Percentiles rank a stretch among this genome's conserved stretches.
Conservation (phyloP, 2,329 filamentous ascomycete species). For the Chrysoporthe puriensis region DNA sequence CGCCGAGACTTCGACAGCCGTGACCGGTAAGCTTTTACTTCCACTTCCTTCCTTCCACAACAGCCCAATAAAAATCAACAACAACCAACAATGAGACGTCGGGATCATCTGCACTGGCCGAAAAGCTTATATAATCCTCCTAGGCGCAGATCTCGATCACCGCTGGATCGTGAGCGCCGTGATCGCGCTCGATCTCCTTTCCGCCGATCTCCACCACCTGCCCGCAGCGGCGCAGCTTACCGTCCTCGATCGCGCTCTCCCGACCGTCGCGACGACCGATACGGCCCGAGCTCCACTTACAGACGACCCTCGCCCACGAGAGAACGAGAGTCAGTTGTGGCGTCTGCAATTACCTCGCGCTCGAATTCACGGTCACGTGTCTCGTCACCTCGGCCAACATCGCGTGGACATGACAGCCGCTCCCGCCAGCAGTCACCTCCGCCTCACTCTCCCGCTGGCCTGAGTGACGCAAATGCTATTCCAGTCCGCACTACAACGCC, state of each 20-base stretch:
- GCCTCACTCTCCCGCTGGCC: slow-evolving; percentile 39
- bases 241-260: slow-evolving; percentile 57
- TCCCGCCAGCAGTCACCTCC: slow-evolving; percentile 52
- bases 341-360: slow-evolving; percentile 55
- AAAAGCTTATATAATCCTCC: slow-evolving; percentile 20
- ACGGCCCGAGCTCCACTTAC: slow-evolving; percentile 41
- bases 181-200: slow-evolving; percentile 47
- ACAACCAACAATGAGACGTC: slow-evolving; percentile 20
- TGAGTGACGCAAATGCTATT: slow-evolving; percentile 27
- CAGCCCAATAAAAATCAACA: slow-evolving; percentile 10
- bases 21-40: slow-evolving; percentile 38
- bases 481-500: slow-evolving; percentile 26
- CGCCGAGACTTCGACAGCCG: slow-evolving; percentile 45
- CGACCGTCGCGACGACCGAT: slow-evolving; percentile 52
- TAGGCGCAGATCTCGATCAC: slow-evolving; percentile 60
- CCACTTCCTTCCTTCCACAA: slow-evolving; percentile 29
- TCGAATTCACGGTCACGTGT: slow-evolving; percentile 49
- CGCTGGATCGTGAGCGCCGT: slow-evolving; percentile 52
- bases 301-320: slow-evolving; percentile 52
- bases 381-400: slow-evolving; percentile 56
- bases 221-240: slow-evolving; percentile 48
- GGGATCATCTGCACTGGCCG: not conserved
- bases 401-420: slow-evolving; percentile 48
- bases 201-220: slow-evolving; percentile 44
- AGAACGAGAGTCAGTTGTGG: slow-evolving; percentile 50